phyloP scores from a whole-genome alignment of 106 monocot species.

The Dendrobium catenatum region DNA sequence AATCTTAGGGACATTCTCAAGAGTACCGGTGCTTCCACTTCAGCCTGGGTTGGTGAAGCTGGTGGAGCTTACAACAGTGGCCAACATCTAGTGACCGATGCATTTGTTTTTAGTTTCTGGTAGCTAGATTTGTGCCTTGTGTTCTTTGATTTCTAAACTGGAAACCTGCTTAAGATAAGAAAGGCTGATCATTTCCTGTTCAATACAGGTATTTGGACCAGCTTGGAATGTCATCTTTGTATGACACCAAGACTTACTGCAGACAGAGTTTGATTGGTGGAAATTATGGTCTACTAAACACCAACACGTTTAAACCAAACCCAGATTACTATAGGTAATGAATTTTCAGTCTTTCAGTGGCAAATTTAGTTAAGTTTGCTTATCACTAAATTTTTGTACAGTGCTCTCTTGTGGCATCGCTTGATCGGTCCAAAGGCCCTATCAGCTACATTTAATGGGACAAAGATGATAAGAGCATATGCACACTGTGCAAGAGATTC shows the following conservation, averaged over 20 bases:
- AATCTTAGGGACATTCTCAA: constrained; percentile 44
- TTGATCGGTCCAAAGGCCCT: constrained; percentile 74
- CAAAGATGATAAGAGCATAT: constrained; percentile 58
- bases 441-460: constrained; percentile 50
- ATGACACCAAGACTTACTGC: constrained; percentile 77
- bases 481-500: constrained; percentile 78
- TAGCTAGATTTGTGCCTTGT: background rate
- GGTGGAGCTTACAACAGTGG: constrained; percentile 90
- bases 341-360: background rate
- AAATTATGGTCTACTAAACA: constrained; percentile 78
- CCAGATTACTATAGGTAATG: constrained; percentile 82
- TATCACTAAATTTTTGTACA: constrained; percentile 18
- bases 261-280: constrained; percentile 72
- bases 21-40: constrained; percentile 27
- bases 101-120: constrained; percentile 85
- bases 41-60: constrained; percentile 83
- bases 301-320: constrained; percentile 55
- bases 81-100: constrained; percentile 57
- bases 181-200: background rate
- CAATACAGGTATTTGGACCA: constrained; percentile 69
- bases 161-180: background rate
- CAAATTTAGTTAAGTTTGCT: background rate
- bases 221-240: constrained; percentile 66
- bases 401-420: constrained; percentile 89
- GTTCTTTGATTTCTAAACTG: background rate